These are phyloP conservation scores for Epichloe baconii DNA, from an alignment of 2,329 filamentous ascomycete genomes.

Conservation along the genomic window DNA sequence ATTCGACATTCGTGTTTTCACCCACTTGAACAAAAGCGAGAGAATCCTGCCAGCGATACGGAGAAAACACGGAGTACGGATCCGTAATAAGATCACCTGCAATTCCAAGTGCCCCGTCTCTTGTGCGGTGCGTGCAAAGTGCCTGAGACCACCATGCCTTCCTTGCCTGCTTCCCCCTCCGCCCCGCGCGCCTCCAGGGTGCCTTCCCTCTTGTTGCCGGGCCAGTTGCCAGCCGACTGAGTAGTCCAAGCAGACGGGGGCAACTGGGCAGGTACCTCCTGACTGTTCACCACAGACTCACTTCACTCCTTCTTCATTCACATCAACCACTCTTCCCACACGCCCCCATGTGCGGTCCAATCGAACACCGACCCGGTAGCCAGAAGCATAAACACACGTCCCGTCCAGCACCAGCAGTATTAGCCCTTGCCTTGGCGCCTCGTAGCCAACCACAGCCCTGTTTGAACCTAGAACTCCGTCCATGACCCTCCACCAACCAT, in stretches of 20 bases:
- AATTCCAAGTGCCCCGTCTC: constrained; percentile 1
- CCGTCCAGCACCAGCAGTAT: constrained; percentile 8
- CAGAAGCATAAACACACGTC: constrained; percentile 7
- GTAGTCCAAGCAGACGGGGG: neutral
- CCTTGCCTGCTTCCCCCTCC: neutral
- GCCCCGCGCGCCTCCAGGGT: constrained; percentile 1
- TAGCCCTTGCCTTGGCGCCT: constrained; percentile 7
- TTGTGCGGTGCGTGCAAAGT: neutral
- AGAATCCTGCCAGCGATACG: neutral
- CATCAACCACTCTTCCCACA: constrained; percentile 1
- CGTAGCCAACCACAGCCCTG: constrained; percentile 11
- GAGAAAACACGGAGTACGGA: neutral
- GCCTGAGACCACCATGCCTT: neutral
- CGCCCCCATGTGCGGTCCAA: constrained; percentile 4
- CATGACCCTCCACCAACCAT: constrained; percentile 10
- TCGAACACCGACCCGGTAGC: constrained; percentile 5
- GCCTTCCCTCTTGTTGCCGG: constrained; percentile 2
- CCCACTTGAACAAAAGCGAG: neutral
- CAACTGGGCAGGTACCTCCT: neutral
- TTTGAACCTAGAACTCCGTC: constrained; percentile 11
- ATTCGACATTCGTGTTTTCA: neutral
- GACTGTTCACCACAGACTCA: constrained; percentile 3
- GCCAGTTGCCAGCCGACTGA: constrained; percentile 1
- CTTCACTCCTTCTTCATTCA: constrained; percentile 6
- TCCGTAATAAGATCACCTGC: neutral